Base-by-base conservation (phyloP, 257 asterid genomes). In the Penstemon barbatus region DNA sequence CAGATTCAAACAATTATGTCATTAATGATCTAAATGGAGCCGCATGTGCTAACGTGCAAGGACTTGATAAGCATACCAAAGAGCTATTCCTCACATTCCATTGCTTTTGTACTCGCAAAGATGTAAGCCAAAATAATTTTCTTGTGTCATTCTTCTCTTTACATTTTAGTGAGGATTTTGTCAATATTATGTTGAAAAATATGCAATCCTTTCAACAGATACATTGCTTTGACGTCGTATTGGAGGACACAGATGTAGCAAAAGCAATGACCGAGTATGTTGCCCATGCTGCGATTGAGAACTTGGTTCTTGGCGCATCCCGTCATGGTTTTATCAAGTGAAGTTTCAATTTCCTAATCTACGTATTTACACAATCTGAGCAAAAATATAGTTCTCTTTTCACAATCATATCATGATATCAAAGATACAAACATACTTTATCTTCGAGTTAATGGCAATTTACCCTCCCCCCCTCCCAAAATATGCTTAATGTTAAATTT, bases 41-140 rank as follows among this genome's bases (percentile, higher is more conserved):
- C 39, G 9, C 67, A 44, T 41, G 49, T 19, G 82, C 76, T 0
- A 75, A 72, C 0, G 79, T 64, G 67, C 81, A 83, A 71, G 71
- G 61, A 45, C 73, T 80, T 38, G 90, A 85, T 54, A 84, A 80
- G 68, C 83, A 82, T 63, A 83, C 82, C 48, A 83, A 71, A 52
- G 96, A 89, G 46, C 49, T 92, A 11, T 79, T 92, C 71, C 79
- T 85, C 64, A 70, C 89, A 65, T 92, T 83, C 73, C 98, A 86
- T 79, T 89, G 96, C 78, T 89, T 79, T 63, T 92, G 98, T 59
- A 74, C 86, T 2, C 84, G 98, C 38, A 89, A 92, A 84, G 92
- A 92, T 5, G 98, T 92, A 79, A 59, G 89, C 49, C 36, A 3
- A 54, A 37, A 72, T 6, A 5, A 19, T 36, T 0, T 5, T 15